phyloP scores from a whole-genome alignment of 2,329 filamentous ascomycete species.

The Juglanconis sp. region DNA sequence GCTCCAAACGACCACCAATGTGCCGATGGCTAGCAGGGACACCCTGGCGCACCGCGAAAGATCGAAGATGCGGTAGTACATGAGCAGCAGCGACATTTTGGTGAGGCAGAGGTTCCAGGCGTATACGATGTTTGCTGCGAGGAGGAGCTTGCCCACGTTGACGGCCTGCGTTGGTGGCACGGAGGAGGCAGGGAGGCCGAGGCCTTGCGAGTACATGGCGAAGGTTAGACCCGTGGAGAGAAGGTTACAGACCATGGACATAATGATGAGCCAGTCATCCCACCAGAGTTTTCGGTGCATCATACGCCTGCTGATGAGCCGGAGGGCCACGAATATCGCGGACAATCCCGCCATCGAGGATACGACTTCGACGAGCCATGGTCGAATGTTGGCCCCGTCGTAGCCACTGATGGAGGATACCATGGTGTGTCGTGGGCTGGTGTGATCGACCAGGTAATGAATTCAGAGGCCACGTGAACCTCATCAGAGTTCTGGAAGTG shows the following conservation, averaged over 20 bases:
- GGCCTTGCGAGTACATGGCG: slow-evolving; percentile 42
- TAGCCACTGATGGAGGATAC: slow-evolving; percentile 23
- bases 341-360: slow-evolving; percentile 40
- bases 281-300: slow-evolving; percentile 45
- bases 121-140: slow-evolving; percentile 47
- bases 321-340: slow-evolving; percentile 34
- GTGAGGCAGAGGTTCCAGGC: slow-evolving; percentile 46
- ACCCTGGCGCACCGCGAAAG: slow-evolving; percentile 40
- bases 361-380: slow-evolving; percentile 40
- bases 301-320: slow-evolving; percentile 38
- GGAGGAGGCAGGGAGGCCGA: slow-evolving; percentile 44
- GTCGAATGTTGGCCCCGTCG: slow-evolving; percentile 35
- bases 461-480: too few relatives aligned
- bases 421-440: not conserved
- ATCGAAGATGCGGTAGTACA: slow-evolving; percentile 53
- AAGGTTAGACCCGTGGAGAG: slow-evolving; percentile 44
- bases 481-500: too few relatives aligned
- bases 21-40: slow-evolving; percentile 35
- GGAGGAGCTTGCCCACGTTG: slow-evolving; percentile 43
- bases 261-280: slow-evolving; percentile 49
- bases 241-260: slow-evolving; percentile 47
- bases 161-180: slow-evolving; percentile 35
- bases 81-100: slow-evolving; percentile 48
- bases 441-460: not conserved
- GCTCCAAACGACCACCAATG: slow-evolving; percentile 44